Base-by-base conservation (phyloP, 495 filamentous ascomycete genomes). In the Darksidea phi region DNA sequence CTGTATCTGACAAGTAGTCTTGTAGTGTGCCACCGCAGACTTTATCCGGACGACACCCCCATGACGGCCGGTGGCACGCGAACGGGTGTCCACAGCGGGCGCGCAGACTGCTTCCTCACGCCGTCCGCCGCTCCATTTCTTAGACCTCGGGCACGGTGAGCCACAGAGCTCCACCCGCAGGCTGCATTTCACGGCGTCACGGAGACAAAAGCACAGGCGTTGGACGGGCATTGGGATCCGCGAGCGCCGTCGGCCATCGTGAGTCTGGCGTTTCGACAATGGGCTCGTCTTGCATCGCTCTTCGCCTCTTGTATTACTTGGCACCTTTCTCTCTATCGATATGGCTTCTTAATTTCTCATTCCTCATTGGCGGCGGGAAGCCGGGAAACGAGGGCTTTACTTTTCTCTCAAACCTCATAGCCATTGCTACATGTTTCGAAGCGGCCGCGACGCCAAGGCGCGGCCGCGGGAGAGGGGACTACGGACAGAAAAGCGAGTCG, bases 161-260 rank as follows among this genome's bases (percentile, higher is more conserved):
- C 54, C 48, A 26, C 24, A 20, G 38, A 56, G 20, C 32, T 36
- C 61, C 54, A 42, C 38, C 32, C 48, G 36, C 41, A 59, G 62
- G 61, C 54, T 48, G 66, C 66, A 69, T 69, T 66, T 68, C 49
- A 63, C 57, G 66, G 66, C 66, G 66, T 69, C 62, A 63, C 28
- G 62, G 61, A 62, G 52, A 66, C 47, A 60, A 69, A 69, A 53
- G 53, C 64, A 54, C 54, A 59, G 66, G 66, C 66, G 66, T 69
- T 69, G 46, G 57, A 59, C 28, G 54, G 66, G 66, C 60, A 68
- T 68, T 58, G 52, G 48, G 48, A 45, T 42, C 52, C 57, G 57
- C 53, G 28, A 48, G 52, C 45, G 41, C 41, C n/a, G 23, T 53
- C 47, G 57, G 55, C 57, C 55, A 68, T 61, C 37, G 54, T 58